Evolutionary conservation across 2,329 filamentous ascomycete species (phyloP).

Genomic region (Scedosporium aurantiacum): DNA sequence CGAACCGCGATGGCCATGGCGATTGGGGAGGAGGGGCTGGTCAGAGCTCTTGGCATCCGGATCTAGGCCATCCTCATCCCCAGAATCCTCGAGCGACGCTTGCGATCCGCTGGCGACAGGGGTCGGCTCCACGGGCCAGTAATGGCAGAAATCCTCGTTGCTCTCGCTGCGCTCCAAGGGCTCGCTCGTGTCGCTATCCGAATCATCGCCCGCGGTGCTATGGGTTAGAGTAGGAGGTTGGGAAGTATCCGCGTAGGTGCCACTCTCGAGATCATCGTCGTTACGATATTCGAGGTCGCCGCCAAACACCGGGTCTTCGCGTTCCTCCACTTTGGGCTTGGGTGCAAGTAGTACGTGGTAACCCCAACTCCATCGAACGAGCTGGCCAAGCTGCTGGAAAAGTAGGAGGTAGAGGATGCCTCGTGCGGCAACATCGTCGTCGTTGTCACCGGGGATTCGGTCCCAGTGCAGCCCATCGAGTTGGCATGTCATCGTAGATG

Average conservation of each 20-base stretch:
- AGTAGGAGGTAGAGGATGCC: constrained; percentile 93
- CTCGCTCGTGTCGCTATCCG: constrained; percentile 11
- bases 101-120: constrained; percentile 39
- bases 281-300: constrained; percentile 56
- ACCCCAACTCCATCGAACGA: constrained; percentile 96
- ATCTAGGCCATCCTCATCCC: constrained; percentile 29
- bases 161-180: constrained; percentile 12
- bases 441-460: constrained; percentile 80
- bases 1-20: not conserved
- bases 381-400: constrained; percentile 92
- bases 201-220: not conserved
- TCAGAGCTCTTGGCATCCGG: constrained; percentile 19
- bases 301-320: constrained; percentile 16
- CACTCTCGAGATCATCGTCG: constrained; percentile 35
- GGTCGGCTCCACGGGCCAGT: constrained; percentile 45
- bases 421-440: constrained; percentile 84
- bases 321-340: constrained; percentile 29
- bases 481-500: too few species aligned
- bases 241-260: constrained; percentile 25
- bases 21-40: not conserved
- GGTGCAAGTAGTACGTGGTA: constrained; percentile 91
- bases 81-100: constrained; percentile 37
- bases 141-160: constrained; percentile 33
- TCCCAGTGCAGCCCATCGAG: constrained; percentile 90
- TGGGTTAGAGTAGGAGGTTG: constrained; percentile 4